Base-by-base conservation (phyloP, 805 yeast species). In the Candida coquimbonensis region DNA sequence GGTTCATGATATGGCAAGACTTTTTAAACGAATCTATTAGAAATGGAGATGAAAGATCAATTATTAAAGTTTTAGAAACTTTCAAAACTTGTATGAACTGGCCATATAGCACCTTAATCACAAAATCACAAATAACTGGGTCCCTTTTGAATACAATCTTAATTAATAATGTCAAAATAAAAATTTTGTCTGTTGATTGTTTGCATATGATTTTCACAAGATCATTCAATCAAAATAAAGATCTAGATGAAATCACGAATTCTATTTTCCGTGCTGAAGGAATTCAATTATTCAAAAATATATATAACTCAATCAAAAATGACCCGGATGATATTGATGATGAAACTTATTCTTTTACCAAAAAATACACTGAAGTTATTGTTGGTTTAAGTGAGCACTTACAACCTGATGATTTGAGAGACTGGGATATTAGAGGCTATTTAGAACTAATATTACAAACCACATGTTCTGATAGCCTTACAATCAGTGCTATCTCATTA, bases 351-450 rank as follows among this genome's bases (percentile, higher is more conserved):
- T 81, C 95, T 1, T 74, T 91, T 47, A 67, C 87, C 50, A 93
- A 93, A 62, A 91, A 91, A 65, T 75, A 91, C 14, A 96, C 90
- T 5, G 99, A 93, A 60, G 85, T 91, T 87, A 79, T 90, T 32
- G 95, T 93, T 24, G 84, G 89, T 0, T 67, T 88, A 43, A 84
- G 93, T 51, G 95, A 87, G 54, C 84, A 83, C 57, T 72, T 90
- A 48, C 83, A 77, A 52, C 70, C 75, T 5, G 68, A 65, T 11
- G 60, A 65, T 43, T 48, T 54, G 40, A 76, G 75, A 21, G 64
- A 70, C 19, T 70, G 85, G 3, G 95, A 87, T 58, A 68, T 86
- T 7, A 72, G 72, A 29, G 78, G 75, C 42, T 93, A 87, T 60
- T 72, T 89, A 51, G 74, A 76, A 46, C 73, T 93, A 21, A 88